A percentile compares a stretch with the other conserved stretches of the same genome.
Evolutionary conservation across 169 alveolate species (phyloP).

Genomic region (Sarcocystis neurona): DNA sequence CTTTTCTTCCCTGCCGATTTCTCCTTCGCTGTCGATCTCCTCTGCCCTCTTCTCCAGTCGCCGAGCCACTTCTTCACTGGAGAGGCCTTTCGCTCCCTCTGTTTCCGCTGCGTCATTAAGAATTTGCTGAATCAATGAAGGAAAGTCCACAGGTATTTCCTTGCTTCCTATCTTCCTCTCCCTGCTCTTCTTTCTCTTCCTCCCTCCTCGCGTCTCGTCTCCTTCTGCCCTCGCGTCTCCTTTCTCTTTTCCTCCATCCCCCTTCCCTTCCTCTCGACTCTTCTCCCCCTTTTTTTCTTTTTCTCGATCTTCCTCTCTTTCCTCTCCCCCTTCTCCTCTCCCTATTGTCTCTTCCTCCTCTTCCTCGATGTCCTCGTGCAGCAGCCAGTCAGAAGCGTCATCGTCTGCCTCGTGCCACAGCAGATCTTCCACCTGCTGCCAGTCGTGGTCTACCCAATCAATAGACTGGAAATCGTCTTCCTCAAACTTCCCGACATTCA

Average conservation of each 20-base stretch:
- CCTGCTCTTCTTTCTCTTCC: too few relatives aligned
- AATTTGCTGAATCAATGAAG: too few relatives aligned
- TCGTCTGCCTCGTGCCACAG: slow-evolving; percentile 39
- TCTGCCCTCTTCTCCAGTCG: too few relatives aligned
- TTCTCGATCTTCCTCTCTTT: neutral
- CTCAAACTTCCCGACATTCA: neutral
- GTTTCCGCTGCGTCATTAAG: too few relatives aligned
- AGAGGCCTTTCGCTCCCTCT: too few relatives aligned
- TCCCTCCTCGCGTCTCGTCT: too few relatives aligned
- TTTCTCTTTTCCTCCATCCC: neutral
- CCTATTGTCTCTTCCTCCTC: neutral
- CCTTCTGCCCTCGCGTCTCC: neutral
- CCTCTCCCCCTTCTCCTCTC: neutral
- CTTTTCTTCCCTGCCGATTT: too few relatives aligned
- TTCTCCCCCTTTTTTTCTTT: neutral
- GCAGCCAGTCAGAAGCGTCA: slow-evolving; percentile 17
- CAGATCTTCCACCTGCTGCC: slow-evolving; percentile 51
- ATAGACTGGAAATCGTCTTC: slow-evolving; percentile 36
- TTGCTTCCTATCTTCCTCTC: too few relatives aligned
- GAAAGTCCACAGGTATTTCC: too few relatives aligned
- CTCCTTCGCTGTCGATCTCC: too few relatives aligned
- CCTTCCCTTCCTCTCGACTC: neutral
- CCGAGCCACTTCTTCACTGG: too few relatives aligned
- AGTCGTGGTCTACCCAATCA: slow-evolving; percentile 57
- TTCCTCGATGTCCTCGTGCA: slow-evolving; percentile 42